Base-by-base conservation (phyloP, 2,329 filamentous ascomycete genomes). In the Furcasterigmium sp. region DNA sequence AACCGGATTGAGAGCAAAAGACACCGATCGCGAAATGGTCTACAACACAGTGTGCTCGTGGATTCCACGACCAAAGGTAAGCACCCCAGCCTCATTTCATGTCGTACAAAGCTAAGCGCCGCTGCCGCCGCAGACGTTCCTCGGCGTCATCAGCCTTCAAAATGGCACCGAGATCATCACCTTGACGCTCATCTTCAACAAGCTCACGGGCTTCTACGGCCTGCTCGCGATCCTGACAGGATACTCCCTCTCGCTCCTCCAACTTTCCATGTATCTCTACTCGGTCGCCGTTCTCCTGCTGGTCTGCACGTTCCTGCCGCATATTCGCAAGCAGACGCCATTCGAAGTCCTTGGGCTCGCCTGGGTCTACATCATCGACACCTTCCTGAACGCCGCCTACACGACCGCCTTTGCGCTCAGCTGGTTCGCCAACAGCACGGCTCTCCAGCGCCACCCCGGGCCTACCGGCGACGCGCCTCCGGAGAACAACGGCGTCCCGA, bases 191-290 rank as follows among this genome's bases (percentile, higher is more conserved):
- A 75, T 94, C 43, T 84, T 96, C 69, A 96, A 96, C 75, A 95
- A 95, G 66, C 80, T 91, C 53, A 91, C 88, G 39, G 91, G 90
- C 45, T 74, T 95, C 53, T 96, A 95, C 65, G 91, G 91, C 51
- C 75, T 96, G 35, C 83, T 96, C 53, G 90, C 91, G 46, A 78
- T 95, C 53, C 73, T 95, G 51, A 95, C 91, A 19, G 91, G 91
- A 60, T 90, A 87, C 64, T 74, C 84, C 53, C 80, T 95, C 49
- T 91, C 88, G 42, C 75, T 82, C 23, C 76, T 93, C 19, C 91
- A 96, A 65, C 76, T 95, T 45, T 87, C 85, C 45, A 93, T 94
- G 75, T 96, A 95, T 73, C 75, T 95, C 39, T 95, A 95, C 74
- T 93, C 87, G 20, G 75, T 93, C 48, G 55, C 79, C 49, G 77